phyloP scores from a whole-genome alignment of 208 protist species.

The Tritrichomonas foetus region DNA sequence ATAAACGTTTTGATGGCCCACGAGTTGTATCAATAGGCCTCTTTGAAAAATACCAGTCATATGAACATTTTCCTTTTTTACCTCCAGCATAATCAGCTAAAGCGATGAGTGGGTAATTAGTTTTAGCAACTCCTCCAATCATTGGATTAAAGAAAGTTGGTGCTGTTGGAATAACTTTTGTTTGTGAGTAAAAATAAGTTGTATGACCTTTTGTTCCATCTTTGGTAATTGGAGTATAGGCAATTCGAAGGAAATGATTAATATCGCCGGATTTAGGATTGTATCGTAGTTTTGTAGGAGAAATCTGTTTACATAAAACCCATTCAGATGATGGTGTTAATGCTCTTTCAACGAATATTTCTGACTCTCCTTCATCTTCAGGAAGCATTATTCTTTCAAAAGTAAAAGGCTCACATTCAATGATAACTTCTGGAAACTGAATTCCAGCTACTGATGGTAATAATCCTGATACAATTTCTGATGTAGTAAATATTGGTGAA shows the following conservation, averaged over 20 bases:
- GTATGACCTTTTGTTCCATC: neutral
- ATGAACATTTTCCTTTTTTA: neutral
- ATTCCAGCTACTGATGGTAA: neutral
- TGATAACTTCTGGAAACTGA: neutral
- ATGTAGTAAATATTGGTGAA: too few relatives aligned
- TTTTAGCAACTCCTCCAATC: neutral
- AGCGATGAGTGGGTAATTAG: neutral
- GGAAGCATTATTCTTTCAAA: neutral
- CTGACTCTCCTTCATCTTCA: neutral
- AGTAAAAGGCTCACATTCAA: neutral
- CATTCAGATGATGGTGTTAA: neutral
- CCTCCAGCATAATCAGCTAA: neutral
- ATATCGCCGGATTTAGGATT: neutral
- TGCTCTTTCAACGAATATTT: neutral
- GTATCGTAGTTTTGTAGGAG: neutral
- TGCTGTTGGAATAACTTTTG: neutral
- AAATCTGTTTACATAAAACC: neutral
- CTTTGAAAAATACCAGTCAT: neutral
- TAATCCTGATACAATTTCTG: neutral
- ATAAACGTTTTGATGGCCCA: neutral
- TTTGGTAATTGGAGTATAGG: neutral
- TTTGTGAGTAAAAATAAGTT: constrained; percentile 21
- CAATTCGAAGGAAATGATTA: neutral
- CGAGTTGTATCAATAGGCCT: neutral
- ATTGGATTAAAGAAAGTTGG: neutral